Evolutionary conservation across 1,139 yeast genomes (phyloP).

Genomic region (Nakaseomyces uthaithaninus): DNA sequence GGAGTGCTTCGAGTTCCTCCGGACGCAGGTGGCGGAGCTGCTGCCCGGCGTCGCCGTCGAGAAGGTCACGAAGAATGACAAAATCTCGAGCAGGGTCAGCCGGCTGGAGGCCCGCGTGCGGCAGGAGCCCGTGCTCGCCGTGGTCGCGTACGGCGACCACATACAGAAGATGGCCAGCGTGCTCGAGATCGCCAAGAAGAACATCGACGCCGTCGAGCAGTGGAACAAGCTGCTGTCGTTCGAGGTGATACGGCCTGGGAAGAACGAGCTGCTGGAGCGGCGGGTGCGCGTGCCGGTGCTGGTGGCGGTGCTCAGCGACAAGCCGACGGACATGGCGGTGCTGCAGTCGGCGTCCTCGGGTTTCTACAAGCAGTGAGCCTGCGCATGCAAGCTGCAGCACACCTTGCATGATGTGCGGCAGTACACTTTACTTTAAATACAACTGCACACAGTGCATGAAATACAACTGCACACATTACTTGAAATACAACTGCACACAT

Average conservation of each 20-base stretch:
- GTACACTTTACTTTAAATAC: conserved; percentile 1
- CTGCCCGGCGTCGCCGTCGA: conserved; percentile 7
- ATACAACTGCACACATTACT: too few species aligned
- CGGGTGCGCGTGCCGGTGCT: conserved; percentile 24
- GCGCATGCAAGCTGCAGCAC: background rate
- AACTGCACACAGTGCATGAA: too few species aligned
- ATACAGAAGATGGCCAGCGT: conserved; percentile 25
- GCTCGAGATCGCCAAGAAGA: conserved; percentile 22
- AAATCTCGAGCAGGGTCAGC: conserved; percentile 11
- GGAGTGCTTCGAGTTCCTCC: conserved; percentile 7
- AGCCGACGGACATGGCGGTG: background rate
- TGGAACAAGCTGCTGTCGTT: conserved; percentile 23
- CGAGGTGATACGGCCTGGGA: conserved; percentile 19
- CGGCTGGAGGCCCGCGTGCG: background rate
- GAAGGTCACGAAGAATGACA: conserved; percentile 17
- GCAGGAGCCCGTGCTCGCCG: background rate
- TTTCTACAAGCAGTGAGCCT: conserved; percentile 15
- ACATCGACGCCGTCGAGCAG: conserved; percentile 13
- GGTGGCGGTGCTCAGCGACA: conserved; percentile 11
- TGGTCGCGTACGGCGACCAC: conserved; percentile 27
- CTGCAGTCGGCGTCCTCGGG: conserved; percentile 12
- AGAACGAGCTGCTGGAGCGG: conserved; percentile 25
- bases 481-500: too few species aligned
- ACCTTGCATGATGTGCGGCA: background rate
- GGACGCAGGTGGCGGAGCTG: conserved; percentile 10